These are phyloP conservation scores for Murraya koenigii DNA, from an alignment of 345 rosid genomes.

Conservation along the genomic window DNA sequence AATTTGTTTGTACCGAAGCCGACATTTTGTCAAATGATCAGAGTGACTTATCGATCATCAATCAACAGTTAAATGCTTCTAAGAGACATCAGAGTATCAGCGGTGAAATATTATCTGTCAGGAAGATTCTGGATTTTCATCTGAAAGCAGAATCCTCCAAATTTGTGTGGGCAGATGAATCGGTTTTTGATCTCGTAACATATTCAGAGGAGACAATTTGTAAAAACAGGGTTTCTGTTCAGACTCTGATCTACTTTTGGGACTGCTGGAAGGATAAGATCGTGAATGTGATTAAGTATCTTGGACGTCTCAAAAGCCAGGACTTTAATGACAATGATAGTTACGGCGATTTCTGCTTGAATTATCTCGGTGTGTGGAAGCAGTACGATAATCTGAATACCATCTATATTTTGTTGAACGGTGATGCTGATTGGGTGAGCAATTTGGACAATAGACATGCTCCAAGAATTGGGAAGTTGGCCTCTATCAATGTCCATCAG, in stretches of 20 bases:
- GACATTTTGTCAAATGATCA: slow-evolving; percentile 22
- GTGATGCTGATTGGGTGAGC: slow-evolving; percentile 34
- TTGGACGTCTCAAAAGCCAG: slow-evolving; percentile 4
- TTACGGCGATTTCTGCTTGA: slow-evolving; percentile 40
- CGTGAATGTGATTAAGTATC: slow-evolving; percentile 22
- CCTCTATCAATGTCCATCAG: slow-evolving; percentile 19
- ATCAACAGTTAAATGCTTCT: slow-evolving; percentile 30
- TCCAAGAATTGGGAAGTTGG: slow-evolving; percentile 20
- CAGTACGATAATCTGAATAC: slow-evolving; percentile 1
- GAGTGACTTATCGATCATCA: slow-evolving; percentile 22
- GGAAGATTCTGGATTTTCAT: slow-evolving; percentile 45
- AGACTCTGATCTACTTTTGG: slow-evolving; percentile 45
- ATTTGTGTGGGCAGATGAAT: slow-evolving; percentile 27
- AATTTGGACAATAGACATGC: slow-evolving; percentile 14
- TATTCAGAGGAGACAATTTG: slow-evolving; percentile 17
- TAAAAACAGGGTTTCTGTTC: slow-evolving; percentile 18
- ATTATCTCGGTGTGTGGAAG: slow-evolving; percentile 45
- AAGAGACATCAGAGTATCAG: slow-evolving; percentile 19
- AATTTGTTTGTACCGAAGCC: slow-evolving; percentile 26
- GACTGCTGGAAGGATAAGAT: slow-evolving; percentile 41
- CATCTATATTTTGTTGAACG: slow-evolving; percentile 31
- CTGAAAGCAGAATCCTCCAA: slow-evolving; percentile 7
- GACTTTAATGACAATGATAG: background rate
- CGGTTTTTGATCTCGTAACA: slow-evolving; percentile 14
- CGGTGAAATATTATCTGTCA: slow-evolving; percentile 38